phyloP scores from a whole-genome alignment of 306 rosid species.

The Citrullus mucosospermus region DNA sequence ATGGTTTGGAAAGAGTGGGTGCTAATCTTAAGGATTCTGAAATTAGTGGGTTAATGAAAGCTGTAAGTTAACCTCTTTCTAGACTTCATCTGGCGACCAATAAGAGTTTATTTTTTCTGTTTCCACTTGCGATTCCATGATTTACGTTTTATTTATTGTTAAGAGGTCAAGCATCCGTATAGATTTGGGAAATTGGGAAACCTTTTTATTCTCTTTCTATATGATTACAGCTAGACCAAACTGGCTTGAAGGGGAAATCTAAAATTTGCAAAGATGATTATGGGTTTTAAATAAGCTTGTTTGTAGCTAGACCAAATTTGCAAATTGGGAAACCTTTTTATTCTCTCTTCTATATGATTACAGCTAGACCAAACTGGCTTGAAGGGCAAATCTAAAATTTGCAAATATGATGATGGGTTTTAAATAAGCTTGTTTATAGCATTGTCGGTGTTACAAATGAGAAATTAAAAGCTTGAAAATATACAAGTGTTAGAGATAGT shows the following conservation, averaged over 20 bases:
- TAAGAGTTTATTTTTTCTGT: neutral
- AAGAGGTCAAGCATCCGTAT: neutral
- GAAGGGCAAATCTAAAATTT: neutral
- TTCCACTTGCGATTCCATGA: neutral
- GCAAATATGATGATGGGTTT: neutral
- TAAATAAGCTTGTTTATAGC: neutral
- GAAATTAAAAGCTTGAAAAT: neutral
- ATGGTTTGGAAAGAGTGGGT: conserved; percentile 80
- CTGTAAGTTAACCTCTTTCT: conserved; percentile 33
- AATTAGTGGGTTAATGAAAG: conserved; percentile 67
- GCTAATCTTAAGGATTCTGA: conserved; percentile 67
- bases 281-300: neutral
- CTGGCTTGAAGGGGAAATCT: neutral
- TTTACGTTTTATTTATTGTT: neutral
- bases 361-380: neutral
- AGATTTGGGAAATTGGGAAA: neutral
- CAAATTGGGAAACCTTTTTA: neutral
- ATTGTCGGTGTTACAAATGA: neutral
- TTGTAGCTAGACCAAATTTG: neutral
- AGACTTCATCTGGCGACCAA: neutral
- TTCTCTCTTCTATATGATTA: neutral
- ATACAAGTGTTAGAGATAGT: neutral
- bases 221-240: neutral
- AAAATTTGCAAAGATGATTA: neutral
- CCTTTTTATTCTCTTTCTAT: neutral